phyloP scores from a whole-genome alignment of 768 basidiomycete species.

The Mycena pura region DNA sequence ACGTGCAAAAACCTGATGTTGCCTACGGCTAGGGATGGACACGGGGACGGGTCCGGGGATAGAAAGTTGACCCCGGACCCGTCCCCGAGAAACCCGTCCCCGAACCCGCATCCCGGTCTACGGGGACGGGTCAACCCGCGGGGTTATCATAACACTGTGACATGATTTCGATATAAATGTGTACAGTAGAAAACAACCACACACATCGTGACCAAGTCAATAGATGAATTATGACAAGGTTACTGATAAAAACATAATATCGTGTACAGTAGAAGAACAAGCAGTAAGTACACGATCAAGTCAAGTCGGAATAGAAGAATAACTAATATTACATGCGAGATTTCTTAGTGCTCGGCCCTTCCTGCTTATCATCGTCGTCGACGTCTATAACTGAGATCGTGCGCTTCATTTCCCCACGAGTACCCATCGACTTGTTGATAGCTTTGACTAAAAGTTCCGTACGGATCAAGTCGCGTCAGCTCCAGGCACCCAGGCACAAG shows the following conservation, averaged over 20 bases:
- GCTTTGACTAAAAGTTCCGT: neutral
- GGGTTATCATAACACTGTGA: neutral
- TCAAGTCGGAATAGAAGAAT: neutral
- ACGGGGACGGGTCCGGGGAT: slow-evolving; percentile 36
- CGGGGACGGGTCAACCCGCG: neutral
- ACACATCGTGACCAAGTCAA: no score
- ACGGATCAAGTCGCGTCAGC: slow-evolving; percentile 1
- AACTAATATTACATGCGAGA: neutral
- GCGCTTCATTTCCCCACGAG: neutral
- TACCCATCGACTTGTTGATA: neutral
- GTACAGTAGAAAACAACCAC: no score
- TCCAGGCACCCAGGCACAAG: slow-evolving; percentile 24
- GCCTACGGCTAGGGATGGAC: slow-evolving; percentile 33
- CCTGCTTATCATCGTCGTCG: neutral
- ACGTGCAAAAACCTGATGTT: no score
- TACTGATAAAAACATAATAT: neutral
- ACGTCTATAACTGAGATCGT: neutral
- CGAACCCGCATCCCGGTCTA: slow-evolving; percentile 36
- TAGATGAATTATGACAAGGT: no score
- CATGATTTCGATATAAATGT: no score
- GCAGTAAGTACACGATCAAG: neutral
- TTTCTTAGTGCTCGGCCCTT: neutral
- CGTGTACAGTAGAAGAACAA: neutral
- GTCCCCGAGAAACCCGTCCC: slow-evolving; percentile 22
- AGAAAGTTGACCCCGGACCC: slow-evolving; percentile 40